Conservation (phyloP, 2,329 filamentous ascomycete genomes). For the Paramyrothecium sp. region DNA sequence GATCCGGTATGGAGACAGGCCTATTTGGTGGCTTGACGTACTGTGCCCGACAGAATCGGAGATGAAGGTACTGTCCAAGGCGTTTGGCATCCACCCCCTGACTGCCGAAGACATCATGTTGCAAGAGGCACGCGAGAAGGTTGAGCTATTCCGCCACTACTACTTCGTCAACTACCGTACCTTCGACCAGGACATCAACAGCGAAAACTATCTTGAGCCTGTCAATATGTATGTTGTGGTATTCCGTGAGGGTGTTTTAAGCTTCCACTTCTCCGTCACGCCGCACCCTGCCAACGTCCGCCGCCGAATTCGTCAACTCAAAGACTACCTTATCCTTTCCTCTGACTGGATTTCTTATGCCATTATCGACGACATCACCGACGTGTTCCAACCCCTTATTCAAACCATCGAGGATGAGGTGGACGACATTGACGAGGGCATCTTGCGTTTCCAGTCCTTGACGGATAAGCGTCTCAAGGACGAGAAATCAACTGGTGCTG, state of each 20-base stretch:
- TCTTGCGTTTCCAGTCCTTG: constrained; percentile 75
- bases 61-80: constrained; percentile 89
- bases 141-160: constrained; percentile 95
- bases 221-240: constrained; percentile 98
- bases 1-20: constrained; percentile 72
- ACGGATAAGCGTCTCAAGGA: constrained; percentile 40
- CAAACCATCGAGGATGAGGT: constrained; percentile 94
- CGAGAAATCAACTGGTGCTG: constrained; percentile 40
- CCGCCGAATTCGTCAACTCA: constrained; percentile 85
- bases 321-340: constrained; percentile 88
- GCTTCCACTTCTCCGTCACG: constrained; percentile 95
- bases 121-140: constrained; percentile 96
- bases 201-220: constrained; percentile 87
- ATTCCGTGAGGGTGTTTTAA: constrained; percentile 91
- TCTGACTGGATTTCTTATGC: constrained; percentile 99
- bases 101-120: constrained; percentile 97
- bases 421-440: constrained; percentile 92
- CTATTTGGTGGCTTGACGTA: constrained; percentile 96
- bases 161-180: constrained; percentile 99
- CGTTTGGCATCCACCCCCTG: constrained; percentile 93
- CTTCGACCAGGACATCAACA: constrained; percentile 91
- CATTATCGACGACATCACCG: constrained; percentile 97
- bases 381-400: constrained; percentile 91
- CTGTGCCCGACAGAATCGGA: constrained; percentile 88
- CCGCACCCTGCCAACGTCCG: constrained; percentile 96